Conservation (phyloP, 73 alveolate genomes). For the Stentor roeselii region DNA sequence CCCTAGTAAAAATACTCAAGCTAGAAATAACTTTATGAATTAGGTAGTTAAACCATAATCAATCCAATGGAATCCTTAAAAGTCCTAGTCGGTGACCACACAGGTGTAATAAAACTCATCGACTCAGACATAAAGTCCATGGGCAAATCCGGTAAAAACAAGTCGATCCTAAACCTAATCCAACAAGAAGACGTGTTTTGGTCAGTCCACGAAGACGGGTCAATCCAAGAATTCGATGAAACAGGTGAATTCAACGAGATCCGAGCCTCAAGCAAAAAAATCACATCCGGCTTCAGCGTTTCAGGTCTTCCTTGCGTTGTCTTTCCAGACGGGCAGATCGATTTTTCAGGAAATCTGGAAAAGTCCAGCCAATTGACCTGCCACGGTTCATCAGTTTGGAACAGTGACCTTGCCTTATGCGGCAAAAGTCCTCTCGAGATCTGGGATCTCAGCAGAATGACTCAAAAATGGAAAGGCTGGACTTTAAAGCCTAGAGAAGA, state of each 20-base stretch:
- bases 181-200: not conserved
- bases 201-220: not conserved
- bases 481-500: not conserved
- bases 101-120: slow-evolving; percentile 1
- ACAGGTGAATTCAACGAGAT: not conserved
- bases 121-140: not conserved
- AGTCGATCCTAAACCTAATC: not conserved
- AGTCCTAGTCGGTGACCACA: not conserved
- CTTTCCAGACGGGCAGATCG: not conserved
- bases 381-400: not conserved
- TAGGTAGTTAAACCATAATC: too few species aligned
- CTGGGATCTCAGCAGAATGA: not conserved
- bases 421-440: not conserved
- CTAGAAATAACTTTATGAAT: too few species aligned
- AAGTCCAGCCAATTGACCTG: not conserved
- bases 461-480: not conserved
- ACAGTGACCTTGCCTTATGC: not conserved
- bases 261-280: not conserved
- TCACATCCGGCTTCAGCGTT: not conserved
- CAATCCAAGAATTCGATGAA: not conserved
- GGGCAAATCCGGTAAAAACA: not conserved
- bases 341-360: not conserved
- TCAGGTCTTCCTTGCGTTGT: not conserved
- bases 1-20: too few species aligned
- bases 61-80: not conserved